Base-by-base conservation (phyloP, 2,329 filamentous ascomycete species). In the Keithomyces neogunnii region DNA sequence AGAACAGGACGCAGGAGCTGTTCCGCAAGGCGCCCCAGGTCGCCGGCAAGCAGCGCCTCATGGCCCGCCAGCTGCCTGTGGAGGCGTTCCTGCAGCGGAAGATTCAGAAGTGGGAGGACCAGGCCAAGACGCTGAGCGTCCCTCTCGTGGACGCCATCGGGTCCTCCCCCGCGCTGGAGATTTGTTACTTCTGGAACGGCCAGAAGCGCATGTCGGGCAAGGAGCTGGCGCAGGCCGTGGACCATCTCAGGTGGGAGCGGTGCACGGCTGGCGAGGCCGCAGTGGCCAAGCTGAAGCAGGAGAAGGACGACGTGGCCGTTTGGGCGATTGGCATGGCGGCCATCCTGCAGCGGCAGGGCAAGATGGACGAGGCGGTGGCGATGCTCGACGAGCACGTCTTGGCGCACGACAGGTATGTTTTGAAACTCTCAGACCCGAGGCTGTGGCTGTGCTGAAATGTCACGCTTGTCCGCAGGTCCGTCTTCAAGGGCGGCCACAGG, bases 161-260 rank as follows among this genome's bases (percentile, higher is more conserved):
- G 0, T 76, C 88, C 3, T 87, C 84, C 53, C 93, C 93, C 0
- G 74, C 89, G 1, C 81, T 90, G 61, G 93, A 97, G 71, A 95
- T 97, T 86, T 84, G 87, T 10, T 95, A 92, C 66, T 82, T 97
- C 60, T 97, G 91, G 91, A 91, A 89, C 62, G 92, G 91, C 0
- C 83, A 82, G 59, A 92, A 88, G 68, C 82, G 89, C 50, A 95
- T 96, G 88, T 73, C 78, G 2, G 60, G 69, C 1, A 69, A 71
- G 0, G 80, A 92, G 53, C 72, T 96, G 11, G 73, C 85, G 46
- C 70, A 74, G 42, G 88, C 83, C 0, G 65, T 89, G 38, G 68
- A 65, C 1, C 77, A 78, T n/a, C 69, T 96, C 9, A 72, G 74
- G 0, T 95, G 80, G 80, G 70, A 73, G 28, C 67, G 89, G 70